Evolutionary conservation across 192 early-diverging fungal genomes (phyloP).

Genomic region (Chytriomyces sp.): DNA sequence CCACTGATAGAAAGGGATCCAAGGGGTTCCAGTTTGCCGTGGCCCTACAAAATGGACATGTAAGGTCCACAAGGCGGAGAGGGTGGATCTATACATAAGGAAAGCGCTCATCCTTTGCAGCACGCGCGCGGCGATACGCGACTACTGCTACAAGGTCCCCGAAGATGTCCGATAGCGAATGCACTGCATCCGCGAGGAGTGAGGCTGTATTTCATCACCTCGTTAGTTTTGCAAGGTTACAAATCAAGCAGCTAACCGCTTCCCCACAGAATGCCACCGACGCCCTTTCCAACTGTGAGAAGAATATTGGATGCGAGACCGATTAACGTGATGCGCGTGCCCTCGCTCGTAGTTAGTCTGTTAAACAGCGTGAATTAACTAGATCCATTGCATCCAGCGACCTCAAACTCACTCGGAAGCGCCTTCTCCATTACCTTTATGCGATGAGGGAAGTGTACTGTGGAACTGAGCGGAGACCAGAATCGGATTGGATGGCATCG

Average conservation of each 20-base stretch:
- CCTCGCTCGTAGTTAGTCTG: slow-evolving; percentile 26
- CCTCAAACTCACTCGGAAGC: too few species aligned
- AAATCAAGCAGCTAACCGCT: background rate
- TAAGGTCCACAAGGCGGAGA: background rate
- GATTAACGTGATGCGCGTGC: slow-evolving; percentile 41
- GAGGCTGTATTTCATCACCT: slow-evolving; percentile 66
- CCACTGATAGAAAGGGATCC: slow-evolving; percentile 57
- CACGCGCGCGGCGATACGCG: slow-evolving; percentile 70
- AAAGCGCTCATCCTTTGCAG: slow-evolving; percentile 57
- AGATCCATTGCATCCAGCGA: too few species aligned
- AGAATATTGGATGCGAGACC: slow-evolving; percentile 43
- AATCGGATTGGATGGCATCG: too few species aligned
- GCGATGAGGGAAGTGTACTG: too few species aligned
- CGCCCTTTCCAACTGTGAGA: slow-evolving; percentile 41
- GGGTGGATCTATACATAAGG: slow-evolving; percentile 72
- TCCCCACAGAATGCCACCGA: slow-evolving; percentile 32
- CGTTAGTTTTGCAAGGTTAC: background rate
- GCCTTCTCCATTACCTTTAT: too few species aligned
- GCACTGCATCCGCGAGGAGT: slow-evolving; percentile 77
- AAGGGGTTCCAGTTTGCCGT: slow-evolving; percentile 48
- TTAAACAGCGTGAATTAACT: too few species aligned
- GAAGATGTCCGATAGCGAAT: slow-evolving; percentile 66
- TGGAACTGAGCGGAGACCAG: too few species aligned
- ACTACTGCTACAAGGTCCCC: slow-evolving; percentile 82
- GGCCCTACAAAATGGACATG: slow-evolving; percentile 26